phyloP scores from a whole-genome alignment of 306 rosid genomes.

The Cyamopsis tetragonoloba region DNA sequence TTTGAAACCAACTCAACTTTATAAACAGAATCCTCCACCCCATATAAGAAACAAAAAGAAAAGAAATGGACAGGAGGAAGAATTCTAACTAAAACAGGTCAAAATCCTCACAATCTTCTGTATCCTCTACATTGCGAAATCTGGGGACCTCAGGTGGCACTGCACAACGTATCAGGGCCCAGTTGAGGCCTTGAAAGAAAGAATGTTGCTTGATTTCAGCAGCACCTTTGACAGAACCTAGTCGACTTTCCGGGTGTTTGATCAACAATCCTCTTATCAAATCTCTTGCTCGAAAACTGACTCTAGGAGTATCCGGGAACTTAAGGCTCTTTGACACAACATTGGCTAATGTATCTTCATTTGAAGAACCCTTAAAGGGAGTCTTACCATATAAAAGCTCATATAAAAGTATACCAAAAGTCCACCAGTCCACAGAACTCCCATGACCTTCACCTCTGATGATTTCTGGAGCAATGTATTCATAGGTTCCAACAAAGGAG shows the following conservation, averaged over 20 bases:
- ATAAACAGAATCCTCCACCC: neutral
- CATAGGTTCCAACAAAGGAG: slow-evolving; percentile 84
- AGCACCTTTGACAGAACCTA: slow-evolving; percentile 82
- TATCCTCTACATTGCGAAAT: slow-evolving; percentile 41
- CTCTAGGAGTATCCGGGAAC: slow-evolving; percentile 66
- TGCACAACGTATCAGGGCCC: slow-evolving; percentile 81
- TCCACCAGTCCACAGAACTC: slow-evolving; percentile 87
- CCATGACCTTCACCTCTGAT: slow-evolving; percentile 75
- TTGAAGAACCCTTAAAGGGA: slow-evolving; percentile 69
- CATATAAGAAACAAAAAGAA: neutral
- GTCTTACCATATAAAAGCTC: slow-evolving; percentile 80
- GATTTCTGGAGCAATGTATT: slow-evolving; percentile 87
- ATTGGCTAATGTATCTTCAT: slow-evolving; percentile 65
- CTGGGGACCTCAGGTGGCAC: slow-evolving; percentile 71
- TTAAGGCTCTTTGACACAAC: slow-evolving; percentile 69
- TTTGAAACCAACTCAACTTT: neutral
- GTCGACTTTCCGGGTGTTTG: slow-evolving; percentile 72
- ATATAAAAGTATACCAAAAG: slow-evolving; percentile 66
- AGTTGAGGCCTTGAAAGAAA: slow-evolving; percentile 82
- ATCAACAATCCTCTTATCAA: slow-evolving; percentile 58
- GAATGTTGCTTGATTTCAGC: slow-evolving; percentile 79
- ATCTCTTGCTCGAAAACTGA: slow-evolving; percentile 73
- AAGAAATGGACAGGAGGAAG: slow-evolving; percentile 6
- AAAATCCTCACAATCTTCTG: slow-evolving; percentile 50
- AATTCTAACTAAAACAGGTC: slow-evolving; percentile 53